Evolutionary conservation across 768 basidiomycete genomes (phyloP).

Genomic region (Lentinula detonsa): DNA sequence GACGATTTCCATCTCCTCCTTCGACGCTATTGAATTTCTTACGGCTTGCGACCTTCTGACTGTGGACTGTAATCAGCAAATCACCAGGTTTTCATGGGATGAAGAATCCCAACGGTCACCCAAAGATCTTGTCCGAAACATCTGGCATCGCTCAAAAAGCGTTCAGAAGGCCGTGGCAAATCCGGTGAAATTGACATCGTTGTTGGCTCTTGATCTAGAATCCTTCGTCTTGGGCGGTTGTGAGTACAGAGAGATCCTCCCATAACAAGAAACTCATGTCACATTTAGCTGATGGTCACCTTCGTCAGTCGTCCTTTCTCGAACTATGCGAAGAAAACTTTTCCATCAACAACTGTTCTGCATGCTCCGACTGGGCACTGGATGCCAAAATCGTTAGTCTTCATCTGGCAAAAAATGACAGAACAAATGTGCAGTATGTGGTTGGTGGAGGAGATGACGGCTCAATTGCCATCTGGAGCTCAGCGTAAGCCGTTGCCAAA

Average conservation of each 20-base stretch:
- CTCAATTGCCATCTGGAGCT: slow-evolving; percentile 66
- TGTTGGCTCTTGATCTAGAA: slow-evolving; percentile 54
- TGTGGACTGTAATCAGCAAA: not conserved
- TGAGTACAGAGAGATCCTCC: slow-evolving; percentile 23
- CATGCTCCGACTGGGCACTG: slow-evolving; percentile 42
- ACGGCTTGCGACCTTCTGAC: not conserved
- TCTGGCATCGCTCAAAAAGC: not conserved
- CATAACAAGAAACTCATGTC: slow-evolving; percentile 15
- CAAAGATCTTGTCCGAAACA: not conserved
- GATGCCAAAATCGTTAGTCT: slow-evolving; percentile 43
- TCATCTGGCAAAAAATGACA: slow-evolving; percentile 48
- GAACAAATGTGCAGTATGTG: slow-evolving; percentile 57
- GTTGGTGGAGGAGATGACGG: slow-evolving; percentile 79
- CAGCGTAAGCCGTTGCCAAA: slow-evolving; percentile 38
- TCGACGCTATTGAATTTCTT: not conserved
- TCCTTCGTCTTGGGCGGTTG: slow-evolving; percentile 60
- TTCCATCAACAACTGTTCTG: slow-evolving; percentile 8
- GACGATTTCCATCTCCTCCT: not conserved
- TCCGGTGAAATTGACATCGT: slow-evolving; percentile 22
- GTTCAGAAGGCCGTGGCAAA: not conserved
- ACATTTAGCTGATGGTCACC: slow-evolving; percentile 42
- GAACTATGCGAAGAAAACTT: slow-evolving; percentile 23
- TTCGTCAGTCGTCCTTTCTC: slow-evolving; percentile 41
- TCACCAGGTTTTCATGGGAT: not conserved
- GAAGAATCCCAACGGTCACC: not conserved